Percentiles rank a stretch among this genome's conserved stretches.
These are phyloP conservation scores for Trichoderma gracile DNA, from an alignment of 2,329 filamentous ascomycete species.

Conservation along the genomic window DNA sequence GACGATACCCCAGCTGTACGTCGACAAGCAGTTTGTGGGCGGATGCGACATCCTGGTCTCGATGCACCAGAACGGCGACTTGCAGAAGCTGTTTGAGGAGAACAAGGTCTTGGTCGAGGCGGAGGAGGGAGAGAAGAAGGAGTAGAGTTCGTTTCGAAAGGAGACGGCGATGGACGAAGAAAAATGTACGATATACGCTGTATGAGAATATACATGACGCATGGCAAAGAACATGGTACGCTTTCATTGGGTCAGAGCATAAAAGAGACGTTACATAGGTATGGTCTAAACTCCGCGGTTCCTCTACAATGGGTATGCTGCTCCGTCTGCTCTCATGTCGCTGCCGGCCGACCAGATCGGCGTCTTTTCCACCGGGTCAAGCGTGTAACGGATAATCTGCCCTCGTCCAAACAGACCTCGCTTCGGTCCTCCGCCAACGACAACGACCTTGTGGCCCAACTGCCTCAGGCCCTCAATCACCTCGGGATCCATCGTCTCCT, in stretches of 20 bases:
- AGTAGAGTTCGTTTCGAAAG: constrained; percentile 29
- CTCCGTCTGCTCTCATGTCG: constrained; percentile 83
- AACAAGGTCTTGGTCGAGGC: constrained; percentile 75
- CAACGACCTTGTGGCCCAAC: constrained; percentile 72
- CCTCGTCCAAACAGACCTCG: constrained; percentile 79
- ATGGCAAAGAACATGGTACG: not conserved
- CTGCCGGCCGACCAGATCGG: constrained; percentile 86
- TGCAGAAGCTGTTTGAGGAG: constrained; percentile 88
- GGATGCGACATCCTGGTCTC: constrained; percentile 96
- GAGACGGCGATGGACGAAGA: not conserved
- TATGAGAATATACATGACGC: not conserved
- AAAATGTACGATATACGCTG: constrained; percentile 23
- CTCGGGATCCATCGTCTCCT: constrained; percentile 74
- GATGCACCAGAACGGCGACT: constrained; percentile 94
- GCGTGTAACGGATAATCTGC: constrained; percentile 77
- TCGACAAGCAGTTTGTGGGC: constrained; percentile 93
- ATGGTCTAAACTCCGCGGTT: too few relatives aligned
- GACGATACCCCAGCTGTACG: constrained; percentile 94
- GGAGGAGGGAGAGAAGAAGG: constrained; percentile 48
- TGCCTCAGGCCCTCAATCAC: constrained; percentile 66
- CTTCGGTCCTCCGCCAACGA: constrained; percentile 61
- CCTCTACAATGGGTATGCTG: constrained; percentile 52
- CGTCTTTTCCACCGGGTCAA: constrained; percentile 67
- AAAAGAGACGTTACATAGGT: too few relatives aligned
- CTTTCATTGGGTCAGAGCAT: not conserved